Percentiles rank a stretch among this genome's conserved stretches.
phyloP scores from a whole-genome alignment of 2,329 filamentous ascomycete species.

The Phaeosphaeriaceae sp. region DNA sequence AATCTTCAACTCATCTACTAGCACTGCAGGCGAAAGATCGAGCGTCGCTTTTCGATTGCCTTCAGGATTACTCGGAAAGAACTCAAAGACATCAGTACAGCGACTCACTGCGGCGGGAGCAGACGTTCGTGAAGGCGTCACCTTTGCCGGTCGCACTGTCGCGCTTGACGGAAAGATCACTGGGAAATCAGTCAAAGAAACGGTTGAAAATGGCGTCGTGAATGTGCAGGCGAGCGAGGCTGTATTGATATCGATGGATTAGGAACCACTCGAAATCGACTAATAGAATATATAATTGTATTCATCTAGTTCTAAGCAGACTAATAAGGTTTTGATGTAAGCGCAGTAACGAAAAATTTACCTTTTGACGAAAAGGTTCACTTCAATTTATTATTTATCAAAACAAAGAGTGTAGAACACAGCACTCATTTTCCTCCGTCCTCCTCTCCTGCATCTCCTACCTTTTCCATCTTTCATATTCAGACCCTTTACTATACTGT shows the following conservation, averaged over 20 bases:
- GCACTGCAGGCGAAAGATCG: slow-evolving; percentile 3
- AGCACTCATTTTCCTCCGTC: too few species aligned
- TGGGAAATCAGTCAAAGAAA: slow-evolving; percentile 9
- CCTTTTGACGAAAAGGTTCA: too few species aligned
- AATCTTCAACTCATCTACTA: slow-evolving; percentile 18
- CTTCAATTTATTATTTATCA: too few species aligned
- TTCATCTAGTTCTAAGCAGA: too few species aligned
- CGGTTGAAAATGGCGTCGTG: slow-evolving; percentile 5
- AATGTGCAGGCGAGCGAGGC: slow-evolving; percentile 17
- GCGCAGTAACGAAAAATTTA: too few species aligned
- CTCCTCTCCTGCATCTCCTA: too few species aligned
- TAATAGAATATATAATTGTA: too few species aligned
- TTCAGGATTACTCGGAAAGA: slow-evolving; percentile 1
- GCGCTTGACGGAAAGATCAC: slow-evolving; percentile 12
- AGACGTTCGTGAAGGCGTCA: slow-evolving; percentile 12
- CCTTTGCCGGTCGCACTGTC: slow-evolving; percentile 15
- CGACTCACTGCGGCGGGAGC: slow-evolving; percentile 18
- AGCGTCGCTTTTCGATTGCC: slow-evolving; percentile 14
- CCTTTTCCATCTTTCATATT: too few species aligned
- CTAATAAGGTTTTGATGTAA: too few species aligned
- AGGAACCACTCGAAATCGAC: neutral
- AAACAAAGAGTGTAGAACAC: too few species aligned
- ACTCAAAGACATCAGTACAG: slow-evolving; percentile 4
- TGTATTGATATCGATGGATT: slow-evolving; percentile 3
- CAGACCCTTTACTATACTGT: too few species aligned